Base-by-base conservation (phyloP, 371 early-diverging fungal species). In the Choanephora cucurbitarum region DNA sequence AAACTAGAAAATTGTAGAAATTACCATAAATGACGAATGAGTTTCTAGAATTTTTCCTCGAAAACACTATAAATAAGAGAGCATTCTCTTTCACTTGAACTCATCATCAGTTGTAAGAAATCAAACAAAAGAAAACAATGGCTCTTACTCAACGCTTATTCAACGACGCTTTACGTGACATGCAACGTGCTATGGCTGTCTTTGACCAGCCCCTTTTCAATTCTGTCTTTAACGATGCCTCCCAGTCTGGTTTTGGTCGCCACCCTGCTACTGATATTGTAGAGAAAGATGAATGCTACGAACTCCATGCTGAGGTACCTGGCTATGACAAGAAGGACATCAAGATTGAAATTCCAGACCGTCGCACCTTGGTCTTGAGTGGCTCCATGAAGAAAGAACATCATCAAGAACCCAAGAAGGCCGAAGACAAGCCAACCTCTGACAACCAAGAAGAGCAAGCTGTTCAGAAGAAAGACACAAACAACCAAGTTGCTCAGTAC, bases 181-280 rank as follows among this genome's bases (percentile, higher is more conserved):
- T 73, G 53, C 51, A 57, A 44, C 70, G 73, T 22, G 72, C 72
- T 0, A 62, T 75, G 34, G 41, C 70, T 21, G 40, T 67, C 18
- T 46, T 75, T 4, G 78, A 78, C 0, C 68, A 78, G 17, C 79
- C 79, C 14, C 42, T 68, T 2, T 69, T 60, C 41, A 57, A 53
- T 18, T 51, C 52, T 11, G 54, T 32, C 21, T 19, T 22, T 0
- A 23, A 32, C 8, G 45, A 45, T n/a, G 31, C 15, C 22, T 19
- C 45, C 14, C 15, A n/a, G n/a, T 32, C 41, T 42, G 18, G 44
- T 6, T 14, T 49, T 3, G 23, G 47, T 41, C 57, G 62, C 19
- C 63, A 62, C 49, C 73, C 73, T 23, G 59, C 67, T 18, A 65
- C 70, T 1, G 37, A 37, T 11, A 37, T 37, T 1, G 2, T 37